These are phyloP conservation scores for Pseudonitzschia multiseries DNA, from an alignment of 108 stramenopile genomes.

Conservation along the genomic window DNA sequence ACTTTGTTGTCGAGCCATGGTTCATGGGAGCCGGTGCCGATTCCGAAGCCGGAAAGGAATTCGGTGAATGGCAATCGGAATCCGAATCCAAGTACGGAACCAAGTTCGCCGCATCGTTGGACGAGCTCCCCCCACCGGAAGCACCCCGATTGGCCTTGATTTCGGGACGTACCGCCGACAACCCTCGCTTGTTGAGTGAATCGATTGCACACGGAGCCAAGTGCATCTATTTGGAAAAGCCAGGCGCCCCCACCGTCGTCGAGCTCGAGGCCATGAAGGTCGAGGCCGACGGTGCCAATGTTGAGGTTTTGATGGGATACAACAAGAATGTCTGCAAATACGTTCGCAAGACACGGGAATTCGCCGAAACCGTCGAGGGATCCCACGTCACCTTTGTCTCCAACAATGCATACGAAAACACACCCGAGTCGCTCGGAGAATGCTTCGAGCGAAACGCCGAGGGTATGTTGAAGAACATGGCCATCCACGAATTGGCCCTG, in stretches of 20 bases:
- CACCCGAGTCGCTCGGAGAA: conserved; percentile 84
- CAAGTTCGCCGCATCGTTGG: conserved; percentile 54
- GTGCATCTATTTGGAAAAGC: conserved; percentile 89
- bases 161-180: conserved; percentile 88
- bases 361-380: conserved; percentile 66
- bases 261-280: conserved; percentile 73
- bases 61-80: conserved; percentile 59
- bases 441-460: conserved; percentile 93
- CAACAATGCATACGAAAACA: conserved; percentile 91
- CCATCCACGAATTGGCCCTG: conserved; percentile 89
- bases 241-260: conserved; percentile 88
- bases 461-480: conserved; percentile 96
- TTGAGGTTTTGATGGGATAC: conserved; percentile 89
- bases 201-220: conserved; percentile 68
- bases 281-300: conserved; percentile 71
- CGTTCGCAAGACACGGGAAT: conserved; percentile 85
- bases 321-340: conserved; percentile 95
- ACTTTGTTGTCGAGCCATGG: conserved; percentile 86
- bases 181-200: conserved; percentile 82
- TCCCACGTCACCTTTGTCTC: conserved; percentile 86
- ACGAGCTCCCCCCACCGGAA: conserved; percentile 64
- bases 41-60: conserved; percentile 71
- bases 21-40: conserved; percentile 80
- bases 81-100: conserved; percentile 58
- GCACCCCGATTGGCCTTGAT: conserved; percentile 82